Evolutionary conservation across 1,139 yeast species (phyloP).

Genomic region (Fermentozyma sake): DNA sequence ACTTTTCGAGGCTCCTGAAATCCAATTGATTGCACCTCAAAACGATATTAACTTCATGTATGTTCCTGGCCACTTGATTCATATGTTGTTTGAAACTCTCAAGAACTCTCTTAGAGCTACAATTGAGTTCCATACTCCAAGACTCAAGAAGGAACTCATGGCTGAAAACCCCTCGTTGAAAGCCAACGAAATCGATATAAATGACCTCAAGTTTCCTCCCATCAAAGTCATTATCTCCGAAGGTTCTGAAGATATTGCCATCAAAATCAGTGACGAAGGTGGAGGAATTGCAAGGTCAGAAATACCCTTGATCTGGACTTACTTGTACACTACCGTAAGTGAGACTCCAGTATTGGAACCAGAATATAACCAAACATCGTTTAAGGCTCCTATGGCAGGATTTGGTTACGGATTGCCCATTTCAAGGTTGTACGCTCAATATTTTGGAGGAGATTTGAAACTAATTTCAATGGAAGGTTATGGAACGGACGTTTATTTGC

Average conservation of each 20-base stretch:
- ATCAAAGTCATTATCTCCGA: conserved; percentile 86
- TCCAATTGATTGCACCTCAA: conserved; percentile 67
- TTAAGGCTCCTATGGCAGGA: conserved; percentile 92
- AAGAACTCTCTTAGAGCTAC: conserved; percentile 84
- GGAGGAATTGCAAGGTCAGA: conserved; percentile 90
- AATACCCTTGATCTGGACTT: conserved; percentile 85
- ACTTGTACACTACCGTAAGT: conserved; percentile 82
- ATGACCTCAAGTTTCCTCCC: conserved; percentile 73
- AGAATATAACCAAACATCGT: conserved; percentile 50
- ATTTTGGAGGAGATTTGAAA: conserved; percentile 87
- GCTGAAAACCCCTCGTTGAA: conserved; percentile 40
- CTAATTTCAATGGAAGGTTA: conserved; percentile 90
- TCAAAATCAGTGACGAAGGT: conserved; percentile 89
- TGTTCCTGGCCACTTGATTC: conserved; percentile 86
- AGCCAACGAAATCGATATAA: conserved; percentile 45
- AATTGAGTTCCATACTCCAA: conserved; percentile 63
- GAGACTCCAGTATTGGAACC: conserved; percentile 67
- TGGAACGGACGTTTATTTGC: conserved; percentile 89
- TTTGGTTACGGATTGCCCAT: conserved; percentile 91
- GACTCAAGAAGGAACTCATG: conserved; percentile 33
- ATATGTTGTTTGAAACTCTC: conserved; percentile 81
- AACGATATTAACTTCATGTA: conserved; percentile 72
- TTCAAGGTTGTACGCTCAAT: conserved; percentile 79
- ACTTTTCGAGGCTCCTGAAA: conserved; percentile 75
- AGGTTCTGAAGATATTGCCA: conserved; percentile 90